Percentiles rank a stretch among this genome's conserved stretches.
These are phyloP conservation scores for Diutina mesorugosa DNA, from an alignment of 1,139 yeast genomes.

Conservation along the genomic window DNA sequence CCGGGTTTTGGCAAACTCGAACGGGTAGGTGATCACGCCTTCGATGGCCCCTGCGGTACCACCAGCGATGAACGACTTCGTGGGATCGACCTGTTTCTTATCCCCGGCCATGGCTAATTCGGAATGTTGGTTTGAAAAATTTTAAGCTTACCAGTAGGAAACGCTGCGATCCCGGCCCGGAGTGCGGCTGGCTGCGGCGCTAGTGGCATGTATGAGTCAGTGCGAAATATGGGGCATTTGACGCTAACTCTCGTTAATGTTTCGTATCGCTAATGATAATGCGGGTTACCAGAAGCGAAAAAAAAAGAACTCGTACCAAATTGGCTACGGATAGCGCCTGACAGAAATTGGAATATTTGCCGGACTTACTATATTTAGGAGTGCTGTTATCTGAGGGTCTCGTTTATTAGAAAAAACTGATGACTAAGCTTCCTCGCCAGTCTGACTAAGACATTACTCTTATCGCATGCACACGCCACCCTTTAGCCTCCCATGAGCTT, in stretches of 20 bases:
- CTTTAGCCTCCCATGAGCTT: not conserved
- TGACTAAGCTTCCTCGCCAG: not conserved
- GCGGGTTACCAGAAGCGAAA: no score
- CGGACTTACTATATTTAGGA: no score
- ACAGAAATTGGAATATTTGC: no score
- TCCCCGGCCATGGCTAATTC: not conserved
- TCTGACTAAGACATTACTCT: not conserved
- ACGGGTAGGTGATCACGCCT: slow-evolving; percentile 85
- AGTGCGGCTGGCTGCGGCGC: not conserved
- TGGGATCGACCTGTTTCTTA: slow-evolving; percentile 30
- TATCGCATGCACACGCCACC: not conserved
- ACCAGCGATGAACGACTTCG: slow-evolving; percentile 81
- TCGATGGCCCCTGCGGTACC: slow-evolving; percentile 93
- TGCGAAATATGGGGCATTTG: not conserved
- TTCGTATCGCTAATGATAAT: no score
- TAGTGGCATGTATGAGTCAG: not conserved
- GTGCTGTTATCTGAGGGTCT: not conserved
- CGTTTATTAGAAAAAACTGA: not conserved
- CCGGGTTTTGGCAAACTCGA: slow-evolving; percentile 92
- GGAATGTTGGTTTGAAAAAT: not conserved
- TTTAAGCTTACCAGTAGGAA: not conserved
- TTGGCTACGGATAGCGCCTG: no score
- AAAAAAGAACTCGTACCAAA: no score
- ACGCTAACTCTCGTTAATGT: no score
- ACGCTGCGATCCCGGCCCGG: not conserved